Conservation (phyloP, 495 filamentous ascomycete species). For the Penicillium daleae region DNA sequence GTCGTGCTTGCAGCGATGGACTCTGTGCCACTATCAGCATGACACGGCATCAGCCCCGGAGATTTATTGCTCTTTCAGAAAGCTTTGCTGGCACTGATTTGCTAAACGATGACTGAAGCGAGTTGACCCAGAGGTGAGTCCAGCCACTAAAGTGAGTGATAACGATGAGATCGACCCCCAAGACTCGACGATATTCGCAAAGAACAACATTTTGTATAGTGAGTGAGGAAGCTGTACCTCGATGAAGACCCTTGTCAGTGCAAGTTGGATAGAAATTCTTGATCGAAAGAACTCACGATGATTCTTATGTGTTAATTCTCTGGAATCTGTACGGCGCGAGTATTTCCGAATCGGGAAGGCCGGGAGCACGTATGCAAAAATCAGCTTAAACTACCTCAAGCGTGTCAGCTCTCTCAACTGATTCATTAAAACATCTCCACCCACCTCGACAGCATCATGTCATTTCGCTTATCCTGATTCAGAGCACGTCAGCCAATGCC, state of each 20-base stretch:
- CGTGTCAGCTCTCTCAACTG: not conserved
- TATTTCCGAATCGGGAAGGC: conserved; percentile 1
- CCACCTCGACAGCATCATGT: not conserved
- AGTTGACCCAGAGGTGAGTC: not conserved
- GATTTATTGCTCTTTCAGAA: not conserved
- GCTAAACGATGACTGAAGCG: not conserved
- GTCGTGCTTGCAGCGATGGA: not conserved
- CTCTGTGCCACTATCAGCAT: not conserved
- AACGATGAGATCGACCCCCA: not conserved
- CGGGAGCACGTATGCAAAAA: not conserved
- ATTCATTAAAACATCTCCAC: not conserved
- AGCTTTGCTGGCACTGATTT: not conserved
- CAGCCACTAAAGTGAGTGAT: not conserved
- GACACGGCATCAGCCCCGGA: not conserved
- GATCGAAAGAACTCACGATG: not conserved
- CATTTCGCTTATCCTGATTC: not conserved
- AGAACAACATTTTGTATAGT: not conserved
- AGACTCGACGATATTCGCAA: not conserved
- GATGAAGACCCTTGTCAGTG: not conserved
- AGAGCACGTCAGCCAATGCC: not conserved
- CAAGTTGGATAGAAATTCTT: not conserved
- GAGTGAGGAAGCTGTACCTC: not conserved
- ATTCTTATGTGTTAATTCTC: not conserved
- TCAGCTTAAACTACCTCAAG: not conserved
- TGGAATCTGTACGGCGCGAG: not conserved